These are phyloP conservation scores for Umbelopsis vinacea DNA, from an alignment of 192 early-diverging fungal species.

Conservation along the genomic window DNA sequence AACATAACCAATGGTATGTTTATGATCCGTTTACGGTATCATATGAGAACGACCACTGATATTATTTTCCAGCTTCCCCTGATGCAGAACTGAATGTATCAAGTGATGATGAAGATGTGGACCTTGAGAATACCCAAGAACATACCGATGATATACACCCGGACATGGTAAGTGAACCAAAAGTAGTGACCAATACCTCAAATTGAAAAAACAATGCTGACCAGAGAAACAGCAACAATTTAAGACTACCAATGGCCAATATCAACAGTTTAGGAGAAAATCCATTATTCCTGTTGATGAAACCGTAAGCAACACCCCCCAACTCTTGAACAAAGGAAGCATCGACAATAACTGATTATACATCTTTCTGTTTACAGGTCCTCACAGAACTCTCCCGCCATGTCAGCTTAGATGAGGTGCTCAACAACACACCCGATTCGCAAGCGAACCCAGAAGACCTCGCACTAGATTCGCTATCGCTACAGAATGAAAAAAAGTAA, in stretches of 20 bases:
- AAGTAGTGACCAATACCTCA: neutral
- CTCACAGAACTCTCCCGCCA: constrained; percentile 59
- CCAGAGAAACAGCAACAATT: constrained; percentile 40
- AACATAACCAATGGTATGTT: neutral
- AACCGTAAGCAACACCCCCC: constrained; percentile 25
- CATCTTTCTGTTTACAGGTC: constrained; percentile 29
- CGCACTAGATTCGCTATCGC: constrained; percentile 2
- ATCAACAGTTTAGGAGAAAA: constrained; percentile 59
- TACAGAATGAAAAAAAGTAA: constrained; percentile 15
- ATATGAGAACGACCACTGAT: neutral
- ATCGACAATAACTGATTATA: neutral
- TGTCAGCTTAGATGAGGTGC: constrained; percentile 58
- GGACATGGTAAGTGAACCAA: constrained; percentile 4
- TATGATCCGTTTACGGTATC: neutral
- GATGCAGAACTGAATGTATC: neutral
- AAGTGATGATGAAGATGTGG: constrained; percentile 7
- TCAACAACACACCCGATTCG: constrained; percentile 32
- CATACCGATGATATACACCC: constrained; percentile 24
- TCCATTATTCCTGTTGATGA: constrained; percentile 67
- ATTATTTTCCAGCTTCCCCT: neutral
- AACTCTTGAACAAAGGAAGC: neutral
- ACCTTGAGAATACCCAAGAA: neutral
- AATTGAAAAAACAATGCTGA: neutral
- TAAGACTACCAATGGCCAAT: constrained; percentile 38
- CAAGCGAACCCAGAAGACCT: constrained; percentile 5